Base-by-base conservation (phyloP, 352 stramenopile genomes). In the Globisporangium acanthophoron region DNA sequence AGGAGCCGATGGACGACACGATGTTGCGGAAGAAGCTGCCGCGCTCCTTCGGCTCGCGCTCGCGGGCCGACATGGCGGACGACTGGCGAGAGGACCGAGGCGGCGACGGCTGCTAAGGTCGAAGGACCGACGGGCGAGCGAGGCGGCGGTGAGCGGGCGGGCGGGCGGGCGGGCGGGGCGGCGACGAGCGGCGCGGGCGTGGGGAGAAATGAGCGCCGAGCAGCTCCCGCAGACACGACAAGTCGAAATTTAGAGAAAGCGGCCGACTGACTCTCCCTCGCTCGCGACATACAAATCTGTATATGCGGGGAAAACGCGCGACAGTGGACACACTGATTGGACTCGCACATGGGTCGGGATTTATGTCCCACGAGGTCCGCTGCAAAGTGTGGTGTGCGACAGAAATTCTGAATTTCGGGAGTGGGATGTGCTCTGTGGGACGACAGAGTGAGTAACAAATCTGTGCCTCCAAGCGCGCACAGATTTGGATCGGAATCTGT, bases 1-100 rank as follows among this genome's bases (percentile, higher is more conserved):
- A 79, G 59, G 59, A 80, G 52, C 71, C 71, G 52, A 85, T 85
- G 45, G 76, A 85, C 56, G 76, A 79, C 49, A 80, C 76, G 61
- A 85, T 76, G 62, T 71, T 83, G 49, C 76, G 76, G 60, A 85
- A 85, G 67, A 85, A 85, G 57, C 43, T 47, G 18, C 73, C 71
- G 61, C 61, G 60, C 44, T 66, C 61, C 43, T 67, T 80, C 53
- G 82, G 49, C 21, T 62, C 56, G 58, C 58, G 37, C 37, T 43
- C 72, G 20, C 67, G 72, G 52, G 75, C 72, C 70, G 74, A 71
- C 59, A 65, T 65, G 40, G 43, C n/a, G 24, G 24, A 27, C 24
- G 43, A 24, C 43, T 47, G 43, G 43, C 43, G 43, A 21, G n/a
- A 47, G 16, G 41, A 11, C 8, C 9, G 33, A 8, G 8, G 31